phyloP scores from a whole-genome alignment of 2,329 filamentous ascomycete species.

The Cladosporium cucumerinum region DNA sequence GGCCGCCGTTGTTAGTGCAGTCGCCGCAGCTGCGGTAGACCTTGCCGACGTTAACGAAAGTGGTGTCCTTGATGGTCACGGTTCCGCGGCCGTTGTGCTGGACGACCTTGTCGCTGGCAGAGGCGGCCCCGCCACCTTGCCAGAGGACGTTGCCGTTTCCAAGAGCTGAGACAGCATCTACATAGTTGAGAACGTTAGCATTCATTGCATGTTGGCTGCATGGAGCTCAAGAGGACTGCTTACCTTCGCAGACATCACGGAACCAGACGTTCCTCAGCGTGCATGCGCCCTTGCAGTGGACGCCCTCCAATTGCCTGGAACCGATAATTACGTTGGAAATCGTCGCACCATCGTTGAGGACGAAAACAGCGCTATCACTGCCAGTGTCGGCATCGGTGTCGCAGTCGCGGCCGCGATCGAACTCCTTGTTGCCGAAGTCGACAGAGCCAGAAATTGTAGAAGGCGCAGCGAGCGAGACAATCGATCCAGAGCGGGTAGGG shows the following conservation, averaged over 20 bases:
- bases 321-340: conserved; percentile 55
- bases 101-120: conserved; percentile 40
- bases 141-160: conserved; percentile 34
- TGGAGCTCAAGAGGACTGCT: background rate
- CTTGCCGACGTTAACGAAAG: conserved; percentile 10
- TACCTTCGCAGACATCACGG: conserved; percentile 36
- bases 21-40: conserved; percentile 15
- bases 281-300: conserved; percentile 51
- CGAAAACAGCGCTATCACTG: conserved; percentile 48
- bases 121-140: conserved; percentile 5
- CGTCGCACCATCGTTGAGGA: conserved; percentile 50
- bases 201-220: background rate
- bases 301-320: conserved; percentile 48
- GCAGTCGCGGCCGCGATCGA: conserved; percentile 20
- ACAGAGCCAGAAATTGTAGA: conserved; percentile 21
- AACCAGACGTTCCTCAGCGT: conserved; percentile 50
- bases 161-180: conserved; percentile 37
- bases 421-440: conserved; percentile 21
- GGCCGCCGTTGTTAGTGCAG: conserved; percentile 17
- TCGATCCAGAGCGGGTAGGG: conserved; percentile 30
- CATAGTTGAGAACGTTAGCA: background rate
- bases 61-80: conserved; percentile 23
- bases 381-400: conserved; percentile 18
- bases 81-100: conserved; percentile 44
- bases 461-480: conserved; percentile 31